These are phyloP conservation scores for Aureobasidium pullulans DNA, from an alignment of 2,329 filamentous ascomycete genomes.

Conservation along the genomic window DNA sequence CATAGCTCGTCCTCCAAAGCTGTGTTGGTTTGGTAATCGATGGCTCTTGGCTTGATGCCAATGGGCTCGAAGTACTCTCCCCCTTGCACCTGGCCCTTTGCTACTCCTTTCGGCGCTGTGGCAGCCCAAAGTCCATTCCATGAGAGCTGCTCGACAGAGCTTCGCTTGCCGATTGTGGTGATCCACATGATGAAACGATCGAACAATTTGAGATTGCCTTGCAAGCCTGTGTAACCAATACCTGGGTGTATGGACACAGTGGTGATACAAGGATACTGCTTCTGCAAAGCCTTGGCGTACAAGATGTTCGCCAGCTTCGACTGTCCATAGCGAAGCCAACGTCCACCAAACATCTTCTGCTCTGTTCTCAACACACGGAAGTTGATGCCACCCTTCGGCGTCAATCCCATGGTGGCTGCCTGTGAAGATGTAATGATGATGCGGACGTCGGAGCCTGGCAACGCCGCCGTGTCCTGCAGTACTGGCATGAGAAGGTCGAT, in stretches of 20 bases:
- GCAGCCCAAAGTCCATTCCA: slow-evolving; percentile 23
- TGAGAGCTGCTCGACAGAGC: slow-evolving; percentile 18
- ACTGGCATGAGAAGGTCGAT: slow-evolving; percentile 17
- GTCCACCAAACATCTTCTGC: slow-evolving; percentile 9
- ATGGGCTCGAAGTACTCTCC: slow-evolving; percentile 24
- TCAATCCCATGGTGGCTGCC: background rate
- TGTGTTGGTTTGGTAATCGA: slow-evolving; percentile 15
- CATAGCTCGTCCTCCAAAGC: slow-evolving; percentile 21
- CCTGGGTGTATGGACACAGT: slow-evolving; percentile 33
- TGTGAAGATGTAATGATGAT: slow-evolving; percentile 17
- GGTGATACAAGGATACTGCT: slow-evolving; percentile 28
- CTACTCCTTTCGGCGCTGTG: slow-evolving; percentile 16
- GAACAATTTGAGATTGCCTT: slow-evolving; percentile 27
- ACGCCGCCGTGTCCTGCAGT: slow-evolving; percentile 5
- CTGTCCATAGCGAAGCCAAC: slow-evolving; percentile 31
- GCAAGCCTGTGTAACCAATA: slow-evolving; percentile 28
- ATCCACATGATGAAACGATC: slow-evolving; percentile 19
- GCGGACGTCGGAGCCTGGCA: slow-evolving; percentile 10
- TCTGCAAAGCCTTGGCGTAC: slow-evolving; percentile 33
- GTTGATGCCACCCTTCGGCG: slow-evolving; percentile 18
- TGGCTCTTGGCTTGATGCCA: slow-evolving; percentile 16
- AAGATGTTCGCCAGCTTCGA: slow-evolving; percentile 42
- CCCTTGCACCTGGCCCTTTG: slow-evolving; percentile 18
- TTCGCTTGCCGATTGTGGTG: slow-evolving; percentile 11
- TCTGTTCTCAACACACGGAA: slow-evolving; percentile 19